These are phyloP conservation scores for Nannizziopsis barbatae DNA, from an alignment of 2,329 filamentous ascomycete genomes.

Conservation along the genomic window DNA sequence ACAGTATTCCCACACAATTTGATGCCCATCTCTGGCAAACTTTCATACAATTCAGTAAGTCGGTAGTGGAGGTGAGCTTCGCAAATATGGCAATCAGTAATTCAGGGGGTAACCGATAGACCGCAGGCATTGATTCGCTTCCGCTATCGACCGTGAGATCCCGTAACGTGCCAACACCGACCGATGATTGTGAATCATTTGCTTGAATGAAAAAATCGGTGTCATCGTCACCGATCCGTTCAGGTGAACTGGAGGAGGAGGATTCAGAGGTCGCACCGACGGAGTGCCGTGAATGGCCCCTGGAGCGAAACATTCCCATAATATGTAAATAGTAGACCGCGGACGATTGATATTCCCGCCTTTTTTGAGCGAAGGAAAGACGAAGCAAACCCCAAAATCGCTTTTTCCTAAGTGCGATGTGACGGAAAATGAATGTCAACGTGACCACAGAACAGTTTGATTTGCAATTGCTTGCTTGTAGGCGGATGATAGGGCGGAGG, in stretches of 20 bases:
- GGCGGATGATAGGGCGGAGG: background rate
- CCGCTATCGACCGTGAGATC: conserved; percentile 57
- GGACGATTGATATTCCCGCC: no score
- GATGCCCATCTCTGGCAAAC: conserved; percentile 90
- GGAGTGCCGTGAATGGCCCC: conserved; percentile 28
- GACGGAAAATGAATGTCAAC: no score
- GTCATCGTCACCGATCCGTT: conserved; percentile 62
- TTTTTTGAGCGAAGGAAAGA: no score
- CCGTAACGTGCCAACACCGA: conserved; percentile 67
- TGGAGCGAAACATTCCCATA: conserved; percentile 28
- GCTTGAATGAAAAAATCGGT: conserved; percentile 77
- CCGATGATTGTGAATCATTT: conserved; percentile 87
- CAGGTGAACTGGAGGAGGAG: conserved; percentile 22
- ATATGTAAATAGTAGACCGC: background rate
- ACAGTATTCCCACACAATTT: conserved; percentile 84
- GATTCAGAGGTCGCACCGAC: conserved; percentile 35
- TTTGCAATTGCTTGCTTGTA: background rate
- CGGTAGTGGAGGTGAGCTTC: conserved; percentile 62
- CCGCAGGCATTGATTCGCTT: conserved; percentile 42
- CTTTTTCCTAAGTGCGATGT: no score
- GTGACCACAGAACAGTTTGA: background rate
- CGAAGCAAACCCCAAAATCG: no score
- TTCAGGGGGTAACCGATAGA: conserved; percentile 80
- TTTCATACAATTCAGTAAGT: conserved; percentile 79
- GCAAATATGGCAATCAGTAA: conserved; percentile 88